A percentile compares a stretch with the other conserved stretches of the same genome.
Conservation (phyloP, 352 stramenopile genomes). For the Phytophthora cajani region DNA sequence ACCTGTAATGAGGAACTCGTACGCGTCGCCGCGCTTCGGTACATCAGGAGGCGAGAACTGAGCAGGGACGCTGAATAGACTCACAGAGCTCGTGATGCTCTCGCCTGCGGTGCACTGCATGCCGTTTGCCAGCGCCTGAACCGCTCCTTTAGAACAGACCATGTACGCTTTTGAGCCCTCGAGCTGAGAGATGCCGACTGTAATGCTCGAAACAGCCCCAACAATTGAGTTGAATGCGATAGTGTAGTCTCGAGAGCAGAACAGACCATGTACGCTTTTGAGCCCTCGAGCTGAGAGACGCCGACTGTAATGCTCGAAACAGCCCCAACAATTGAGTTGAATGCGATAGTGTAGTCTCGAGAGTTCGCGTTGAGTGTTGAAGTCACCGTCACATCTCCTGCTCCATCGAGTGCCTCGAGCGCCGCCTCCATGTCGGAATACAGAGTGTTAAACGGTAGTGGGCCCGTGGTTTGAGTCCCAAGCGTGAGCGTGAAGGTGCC, state of each 20-base stretch:
- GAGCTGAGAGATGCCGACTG: conserved; percentile 46
- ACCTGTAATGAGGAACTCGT: conserved; percentile 57
- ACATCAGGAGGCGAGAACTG: conserved; percentile 60
- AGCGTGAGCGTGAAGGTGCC: conserved; percentile 87
- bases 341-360: conserved; percentile 61
- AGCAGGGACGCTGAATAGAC: conserved; percentile 39
- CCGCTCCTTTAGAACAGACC: conserved; percentile 58
- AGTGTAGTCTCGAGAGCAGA: conserved; percentile 51
- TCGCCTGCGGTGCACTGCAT: conserved; percentile 59
- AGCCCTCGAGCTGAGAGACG: conserved; percentile 41
- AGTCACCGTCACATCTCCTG: conserved; percentile 83
- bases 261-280: conserved; percentile 41
- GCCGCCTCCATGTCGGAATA: conserved; percentile 83
- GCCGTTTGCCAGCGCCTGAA: conserved; percentile 28
- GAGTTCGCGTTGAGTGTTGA: conserved; percentile 35
- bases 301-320: conserved; percentile 50
- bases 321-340: conserved; percentile 47
- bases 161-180: conserved; percentile 42
- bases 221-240: conserved; percentile 71
- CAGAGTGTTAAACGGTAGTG: conserved; percentile 57
- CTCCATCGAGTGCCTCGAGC: conserved; percentile 76
- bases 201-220: conserved; percentile 34
- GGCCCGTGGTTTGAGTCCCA: conserved; percentile 51
- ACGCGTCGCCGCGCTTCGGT: conserved; percentile 44
- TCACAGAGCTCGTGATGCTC: conserved; percentile 43